A percentile compares a stretch with the other conserved stretches of the same genome.
Evolutionary conservation across 257 asterid genomes (phyloP).

Genomic region (Plantago major): DNA sequence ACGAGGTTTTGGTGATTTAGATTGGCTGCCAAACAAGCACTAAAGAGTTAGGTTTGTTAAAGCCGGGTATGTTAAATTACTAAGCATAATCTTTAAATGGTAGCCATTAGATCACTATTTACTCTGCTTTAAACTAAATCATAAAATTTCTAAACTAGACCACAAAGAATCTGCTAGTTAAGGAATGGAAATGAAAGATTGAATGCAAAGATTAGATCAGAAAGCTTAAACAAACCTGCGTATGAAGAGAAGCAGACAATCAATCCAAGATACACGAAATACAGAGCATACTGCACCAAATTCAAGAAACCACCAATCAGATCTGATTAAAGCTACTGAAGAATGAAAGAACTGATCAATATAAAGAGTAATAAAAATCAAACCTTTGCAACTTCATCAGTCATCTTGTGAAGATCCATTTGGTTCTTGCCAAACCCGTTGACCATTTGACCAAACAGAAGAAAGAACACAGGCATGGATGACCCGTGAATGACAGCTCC

Average conservation of each 20-base stretch:
- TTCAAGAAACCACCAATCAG: slow-evolving; percentile 27
- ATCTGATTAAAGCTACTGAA: slow-evolving; percentile 30
- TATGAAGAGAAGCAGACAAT: slow-evolving; percentile 89
- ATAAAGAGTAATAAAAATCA: neutral
- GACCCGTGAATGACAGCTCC: slow-evolving; percentile 96
- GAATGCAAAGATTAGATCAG: neutral
- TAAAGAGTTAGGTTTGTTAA: no score
- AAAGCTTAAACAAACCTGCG: slow-evolving; percentile 59
- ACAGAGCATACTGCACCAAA: slow-evolving; percentile 82
- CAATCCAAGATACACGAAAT: slow-evolving; percentile 91
- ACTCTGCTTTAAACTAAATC: no score
- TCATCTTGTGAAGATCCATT: slow-evolving; percentile 71
- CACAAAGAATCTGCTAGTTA: no score
- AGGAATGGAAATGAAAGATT: no score
- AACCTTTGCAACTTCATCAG: slow-evolving; percentile 71
- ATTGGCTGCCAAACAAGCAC: no score
- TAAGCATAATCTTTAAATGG: no score
- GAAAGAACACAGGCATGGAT: slow-evolving; percentile 96
- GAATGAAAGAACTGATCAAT: neutral
- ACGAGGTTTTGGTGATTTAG: no score
- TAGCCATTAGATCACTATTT: no score
- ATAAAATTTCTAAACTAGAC: no score
- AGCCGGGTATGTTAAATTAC: no score
- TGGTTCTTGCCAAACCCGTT: slow-evolving; percentile 96
- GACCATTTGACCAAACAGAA: slow-evolving; percentile 89